Evolutionary conservation across 257 asterid species (phyloP).

Genomic region (Gentiana macrophylla): DNA sequence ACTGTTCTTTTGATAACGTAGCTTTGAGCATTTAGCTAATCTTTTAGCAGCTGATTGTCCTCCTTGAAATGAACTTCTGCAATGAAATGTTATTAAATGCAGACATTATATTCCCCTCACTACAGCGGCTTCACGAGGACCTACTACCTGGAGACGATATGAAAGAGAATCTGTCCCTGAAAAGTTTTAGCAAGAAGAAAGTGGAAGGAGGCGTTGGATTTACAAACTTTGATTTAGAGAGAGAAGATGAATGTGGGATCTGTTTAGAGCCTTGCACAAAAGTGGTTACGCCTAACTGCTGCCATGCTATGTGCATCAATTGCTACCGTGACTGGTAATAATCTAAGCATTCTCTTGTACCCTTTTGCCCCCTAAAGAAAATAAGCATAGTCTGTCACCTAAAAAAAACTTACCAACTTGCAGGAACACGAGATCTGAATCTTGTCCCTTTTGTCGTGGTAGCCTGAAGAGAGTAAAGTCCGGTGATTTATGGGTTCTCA

Average conservation of each 20-base stretch:
- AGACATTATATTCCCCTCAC: slow-evolving; percentile 83
- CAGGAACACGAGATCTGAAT: slow-evolving; percentile 77
- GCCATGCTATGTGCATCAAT: slow-evolving; percentile 88
- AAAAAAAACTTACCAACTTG: slow-evolving; percentile 5
- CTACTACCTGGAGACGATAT: slow-evolving; percentile 20
- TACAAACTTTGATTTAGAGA: slow-evolving; percentile 32
- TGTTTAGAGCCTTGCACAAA: slow-evolving; percentile 82
- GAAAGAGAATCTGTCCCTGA: slow-evolving; percentile 19
- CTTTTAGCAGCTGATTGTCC: not conserved
- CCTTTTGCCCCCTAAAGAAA: not conserved
- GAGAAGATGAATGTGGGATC: slow-evolving; percentile 75
- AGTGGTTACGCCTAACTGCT: slow-evolving; percentile 80
- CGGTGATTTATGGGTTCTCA: slow-evolving; percentile 80
- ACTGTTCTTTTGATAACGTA: not conserved
- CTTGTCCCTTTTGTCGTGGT: slow-evolving; percentile 92
- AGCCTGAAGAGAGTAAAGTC: slow-evolving; percentile 62
- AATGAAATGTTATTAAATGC: slow-evolving; percentile 11
- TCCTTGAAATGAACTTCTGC: not conserved
- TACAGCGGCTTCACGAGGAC: slow-evolving; percentile 59
- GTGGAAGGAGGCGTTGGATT: slow-evolving; percentile 20
- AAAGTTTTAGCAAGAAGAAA: slow-evolving; percentile 29
- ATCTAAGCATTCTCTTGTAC: slow-evolving; percentile 26
- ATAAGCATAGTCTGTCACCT: too few species aligned
- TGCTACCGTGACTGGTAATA: slow-evolving; percentile 71
- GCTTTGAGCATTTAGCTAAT: not conserved